These are phyloP conservation scores for Geotrichum bryndzae DNA, from an alignment of 1,139 yeast genomes.

Conservation along the genomic window DNA sequence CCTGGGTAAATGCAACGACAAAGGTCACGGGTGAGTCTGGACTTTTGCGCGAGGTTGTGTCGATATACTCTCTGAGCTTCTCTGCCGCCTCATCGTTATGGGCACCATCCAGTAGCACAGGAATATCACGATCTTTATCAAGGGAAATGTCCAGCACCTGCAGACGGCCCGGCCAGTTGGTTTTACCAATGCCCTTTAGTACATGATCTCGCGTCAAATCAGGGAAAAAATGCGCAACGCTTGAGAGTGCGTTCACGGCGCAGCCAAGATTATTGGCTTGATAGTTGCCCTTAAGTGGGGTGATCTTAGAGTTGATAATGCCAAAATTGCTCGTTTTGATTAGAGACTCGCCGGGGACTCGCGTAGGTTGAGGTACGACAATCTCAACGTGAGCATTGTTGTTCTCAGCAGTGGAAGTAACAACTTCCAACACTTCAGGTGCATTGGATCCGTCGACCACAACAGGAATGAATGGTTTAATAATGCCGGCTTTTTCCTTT, in stretches of 20 bases:
- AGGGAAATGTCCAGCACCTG: slow-evolving; percentile 26
- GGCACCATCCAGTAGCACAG: slow-evolving; percentile 77
- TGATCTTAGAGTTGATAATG: slow-evolving; percentile 25
- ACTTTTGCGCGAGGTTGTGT: slow-evolving; percentile 24
- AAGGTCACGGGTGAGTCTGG: slow-evolving; percentile 45
- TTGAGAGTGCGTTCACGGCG: slow-evolving; percentile 54
- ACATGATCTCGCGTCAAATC: slow-evolving; percentile 33
- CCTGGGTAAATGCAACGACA: slow-evolving; percentile 68
- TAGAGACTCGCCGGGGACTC: slow-evolving; percentile 9
- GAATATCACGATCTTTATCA: slow-evolving; percentile 44
- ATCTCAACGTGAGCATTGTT: slow-evolving; percentile 13
- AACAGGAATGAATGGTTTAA: slow-evolving; percentile 55
- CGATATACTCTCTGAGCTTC: slow-evolving; percentile 50
- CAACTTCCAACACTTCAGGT: slow-evolving; percentile 43
- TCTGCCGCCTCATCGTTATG: slow-evolving; percentile 82
- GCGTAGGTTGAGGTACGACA: slow-evolving; percentile 16
- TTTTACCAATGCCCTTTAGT: slow-evolving; percentile 44
- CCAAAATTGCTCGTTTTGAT: slow-evolving; percentile 16
- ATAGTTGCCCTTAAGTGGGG: slow-evolving; percentile 67
- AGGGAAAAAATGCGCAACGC: slow-evolving; percentile 24
- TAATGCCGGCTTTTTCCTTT: slow-evolving; percentile 74
- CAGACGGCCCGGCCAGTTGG: slow-evolving; percentile 40
- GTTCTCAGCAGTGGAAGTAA: slow-evolving; percentile 27
- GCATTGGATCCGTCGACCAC: slow-evolving; percentile 70
- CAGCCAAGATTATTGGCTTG: slow-evolving; percentile 66